Conservation (phyloP, 352 stramenopile species). For the Blastocystis sp. region DNA sequence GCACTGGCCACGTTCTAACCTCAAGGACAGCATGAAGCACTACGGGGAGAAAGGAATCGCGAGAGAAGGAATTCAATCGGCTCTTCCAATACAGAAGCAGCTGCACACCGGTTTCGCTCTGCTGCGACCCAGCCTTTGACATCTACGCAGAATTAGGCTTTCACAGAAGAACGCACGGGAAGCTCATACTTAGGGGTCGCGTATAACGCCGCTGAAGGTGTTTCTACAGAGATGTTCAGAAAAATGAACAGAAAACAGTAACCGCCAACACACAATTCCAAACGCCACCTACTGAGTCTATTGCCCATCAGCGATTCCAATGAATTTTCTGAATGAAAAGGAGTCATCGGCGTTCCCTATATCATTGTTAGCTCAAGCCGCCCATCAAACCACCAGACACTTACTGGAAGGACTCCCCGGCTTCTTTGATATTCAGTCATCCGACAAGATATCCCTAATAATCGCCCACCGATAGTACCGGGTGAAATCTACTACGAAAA, state of each 20-base stretch:
- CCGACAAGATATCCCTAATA: no score
- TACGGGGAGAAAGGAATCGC: slow-evolving; percentile 35
- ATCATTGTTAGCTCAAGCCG: slow-evolving; percentile 7
- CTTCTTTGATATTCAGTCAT: slow-evolving; percentile 44
- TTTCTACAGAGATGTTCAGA: slow-evolving; percentile 38
- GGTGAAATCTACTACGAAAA: no score
- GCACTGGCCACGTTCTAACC: slow-evolving; percentile 42
- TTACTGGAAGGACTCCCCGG: background rate
- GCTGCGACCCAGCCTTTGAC: background rate
- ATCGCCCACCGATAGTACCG: no score
- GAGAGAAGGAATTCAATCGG: background rate
- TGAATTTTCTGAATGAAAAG: slow-evolving; percentile 27
- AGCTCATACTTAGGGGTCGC: slow-evolving; percentile 47
- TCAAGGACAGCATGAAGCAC: background rate
- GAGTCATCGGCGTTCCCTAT: slow-evolving; percentile 54
- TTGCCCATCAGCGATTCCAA: slow-evolving; percentile 39
- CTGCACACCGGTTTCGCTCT: background rate
- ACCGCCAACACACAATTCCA: background rate
- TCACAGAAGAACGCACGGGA: background rate
- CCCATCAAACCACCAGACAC: background rate
- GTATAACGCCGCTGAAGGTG: slow-evolving; percentile 21
- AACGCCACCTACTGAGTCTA: slow-evolving; percentile 28
- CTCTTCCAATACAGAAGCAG: slow-evolving; percentile 59
- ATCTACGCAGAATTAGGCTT: slow-evolving; percentile 19
- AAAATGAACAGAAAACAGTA: background rate